These are phyloP conservation scores for Cephalotrichum gorgonifer DNA, from an alignment of 2,329 filamentous ascomycete species.

Conservation along the genomic window DNA sequence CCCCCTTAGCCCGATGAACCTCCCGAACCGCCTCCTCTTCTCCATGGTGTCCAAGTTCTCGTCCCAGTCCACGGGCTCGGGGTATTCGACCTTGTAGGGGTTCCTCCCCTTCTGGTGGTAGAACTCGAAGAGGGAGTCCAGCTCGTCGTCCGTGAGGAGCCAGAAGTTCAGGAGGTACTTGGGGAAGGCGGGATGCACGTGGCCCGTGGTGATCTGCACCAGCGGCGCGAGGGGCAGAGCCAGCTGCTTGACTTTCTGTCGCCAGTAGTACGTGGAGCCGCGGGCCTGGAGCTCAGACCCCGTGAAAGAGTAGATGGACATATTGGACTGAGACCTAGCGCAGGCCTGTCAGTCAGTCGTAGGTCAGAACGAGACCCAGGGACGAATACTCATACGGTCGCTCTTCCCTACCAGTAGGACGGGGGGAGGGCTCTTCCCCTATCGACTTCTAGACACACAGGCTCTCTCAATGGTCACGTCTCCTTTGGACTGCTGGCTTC, in stretches of 20 bases:
- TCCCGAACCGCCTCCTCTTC: conserved; percentile 62
- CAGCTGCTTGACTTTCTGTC: conserved; percentile 54
- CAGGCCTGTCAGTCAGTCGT: no score
- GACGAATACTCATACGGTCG: no score
- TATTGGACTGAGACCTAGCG: no score
- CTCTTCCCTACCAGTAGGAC: no score
- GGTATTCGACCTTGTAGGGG: conserved; percentile 49
- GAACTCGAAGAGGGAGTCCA: conserved; percentile 60
- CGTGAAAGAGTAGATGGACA: conserved; percentile 6
- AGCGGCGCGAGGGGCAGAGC: conserved; percentile 56
- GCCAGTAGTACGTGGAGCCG: conserved; percentile 28
- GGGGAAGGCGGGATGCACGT: conserved; percentile 57
- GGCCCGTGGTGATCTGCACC: conserved; percentile 50
- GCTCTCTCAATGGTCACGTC: no score
- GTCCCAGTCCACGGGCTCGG: conserved; percentile 56
- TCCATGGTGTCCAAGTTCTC: conserved; percentile 45
- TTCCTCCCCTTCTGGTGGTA: conserved; percentile 60
- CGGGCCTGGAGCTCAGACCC: conserved; percentile 21
- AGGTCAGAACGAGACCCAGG: no score
- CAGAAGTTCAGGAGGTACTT: conserved; percentile 59
- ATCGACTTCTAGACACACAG: no score
- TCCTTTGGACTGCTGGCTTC: no score
- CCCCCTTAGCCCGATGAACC: conserved; percentile 60
- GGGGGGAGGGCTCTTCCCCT: no score
- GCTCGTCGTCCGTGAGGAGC: conserved; percentile 60